Evolutionary conservation across 768 basidiomycete genomes (phyloP).

Genomic region (Trametes cubensis): DNA sequence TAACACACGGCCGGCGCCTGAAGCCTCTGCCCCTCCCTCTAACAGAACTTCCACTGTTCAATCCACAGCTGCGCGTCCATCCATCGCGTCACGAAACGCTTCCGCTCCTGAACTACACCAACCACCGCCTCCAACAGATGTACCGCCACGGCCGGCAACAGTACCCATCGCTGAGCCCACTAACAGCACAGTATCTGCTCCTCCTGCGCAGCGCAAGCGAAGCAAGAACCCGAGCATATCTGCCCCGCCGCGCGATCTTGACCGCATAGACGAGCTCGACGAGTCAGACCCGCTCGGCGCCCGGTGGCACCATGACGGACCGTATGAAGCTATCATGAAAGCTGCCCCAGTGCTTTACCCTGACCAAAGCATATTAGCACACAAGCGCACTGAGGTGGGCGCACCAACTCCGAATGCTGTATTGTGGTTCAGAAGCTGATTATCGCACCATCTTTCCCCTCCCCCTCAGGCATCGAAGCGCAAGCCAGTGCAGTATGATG

Average conservation of each 20-base stretch:
- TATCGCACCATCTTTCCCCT: neutral
- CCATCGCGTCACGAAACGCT: constrained; percentile 17
- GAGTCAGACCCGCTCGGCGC: constrained; percentile 71
- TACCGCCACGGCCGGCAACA: constrained; percentile 24
- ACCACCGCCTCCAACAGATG: constrained; percentile 18
- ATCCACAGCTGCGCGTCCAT: constrained; percentile 12
- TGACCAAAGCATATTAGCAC: constrained; percentile 20
- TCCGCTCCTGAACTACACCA: constrained; percentile 25
- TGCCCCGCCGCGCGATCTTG: constrained; percentile 44
- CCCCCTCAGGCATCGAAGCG: constrained; percentile 12
- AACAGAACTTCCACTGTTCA: constrained; percentile 6
- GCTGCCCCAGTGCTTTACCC: constrained; percentile 31
- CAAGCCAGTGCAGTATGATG: constrained; percentile 15
- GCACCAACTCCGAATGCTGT: neutral
- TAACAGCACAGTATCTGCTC: constrained; percentile 7
- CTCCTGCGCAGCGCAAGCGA: constrained; percentile 27
- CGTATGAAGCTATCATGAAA: constrained; percentile 65
- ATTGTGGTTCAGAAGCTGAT: neutral
- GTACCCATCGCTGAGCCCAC: constrained; percentile 19
- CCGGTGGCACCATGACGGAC: constrained; percentile 67
- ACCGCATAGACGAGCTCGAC: constrained; percentile 78
- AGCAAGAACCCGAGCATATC: constrained; percentile 32
- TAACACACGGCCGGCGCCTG: neutral
- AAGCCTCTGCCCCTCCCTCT: neutral
- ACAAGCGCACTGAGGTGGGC: constrained; percentile 16